Base-by-base conservation (phyloP, 805 yeast genomes). In the Lachancea fermentati region DNA sequence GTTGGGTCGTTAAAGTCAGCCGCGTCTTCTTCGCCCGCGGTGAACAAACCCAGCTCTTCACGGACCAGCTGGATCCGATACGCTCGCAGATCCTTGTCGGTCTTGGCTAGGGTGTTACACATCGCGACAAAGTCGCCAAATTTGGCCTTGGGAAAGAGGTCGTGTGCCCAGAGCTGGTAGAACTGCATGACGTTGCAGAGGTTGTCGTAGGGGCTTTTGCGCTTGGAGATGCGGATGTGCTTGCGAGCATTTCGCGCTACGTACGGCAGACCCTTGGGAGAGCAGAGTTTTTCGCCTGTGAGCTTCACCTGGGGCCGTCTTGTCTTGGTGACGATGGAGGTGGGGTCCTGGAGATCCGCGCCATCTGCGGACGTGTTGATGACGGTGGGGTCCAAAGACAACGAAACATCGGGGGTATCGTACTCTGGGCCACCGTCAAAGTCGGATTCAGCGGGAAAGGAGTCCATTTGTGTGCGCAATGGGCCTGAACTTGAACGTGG, bases 151-250 rank as follows among this genome's bases (percentile, higher is more conserved):
- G 96, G 95, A 54, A 73, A 86, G 29, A 87, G 51, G 16, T 72
- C 67, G 57, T 84, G 91, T 1, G 82, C 87, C 89, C 91, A 84
- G 25, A 79, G 51, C 59, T 82, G 87, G 57, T 81, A 84, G 28
- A 73, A 67, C 22, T 70, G 69, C 5, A 82, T 57, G 5, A 84
- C 56, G 18, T 50, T 46, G 2, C 53, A 40, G 29, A 60, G 46
- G 38, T 60, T 60, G 12, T 57, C 60, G 34, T 52, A 46, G 3
- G 57, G 45, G 8, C 46, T 45, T 16, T 51, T 50, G 19, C 48
- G 52, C 32, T 44, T 53, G 26, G 65, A 53, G 37, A 69, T 67
- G 35, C 61, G 59, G 38, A 65, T 55, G 12, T 58, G 50, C 22
- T 53, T 60, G 4, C 47, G 50, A 2, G 67, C 65, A 31, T 64